Evolutionary conservation across 805 yeast species (phyloP), one percentile per base, ranked within the genome.

Genomic region (Ogataea angusta): DNA sequence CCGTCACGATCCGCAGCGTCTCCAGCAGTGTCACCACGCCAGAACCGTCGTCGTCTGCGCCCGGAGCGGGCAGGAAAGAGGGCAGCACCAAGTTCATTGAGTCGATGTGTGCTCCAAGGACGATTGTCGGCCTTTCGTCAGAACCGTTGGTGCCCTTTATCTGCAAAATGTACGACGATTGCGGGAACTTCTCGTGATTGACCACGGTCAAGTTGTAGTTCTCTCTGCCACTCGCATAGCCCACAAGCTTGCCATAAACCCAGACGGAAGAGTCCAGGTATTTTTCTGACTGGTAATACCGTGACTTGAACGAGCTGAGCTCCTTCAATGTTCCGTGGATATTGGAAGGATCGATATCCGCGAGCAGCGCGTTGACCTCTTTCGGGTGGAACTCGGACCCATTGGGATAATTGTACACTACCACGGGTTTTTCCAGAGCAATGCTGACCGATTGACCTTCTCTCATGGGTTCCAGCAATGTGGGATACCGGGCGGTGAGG

Each of bases 31-130:
- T 84, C 8, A 82, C 78, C 3, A 89, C 83, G 8, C 96, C 97
- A 3, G 88, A 77, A 1, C 95, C 97, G 60, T 89, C 86, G 58
- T 90, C 97, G 59, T 89, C 97, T 5, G 96, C 96, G 4, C 97
- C 97, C 5, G 96, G 96, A 0, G 96, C 89, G 18, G 79, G 70
- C 49, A 86, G 57, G n/a, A 80, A 42, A 31, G 70, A 70, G 8
- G 96, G 96, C 45, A 85, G 69, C 30, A 86, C 47, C 42, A 85
- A 66, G 58, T 88, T 87, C 49, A 80, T 74, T 2, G 95, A 83
- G 61, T 89, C 97, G 54, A 81, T 85, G 63, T 89, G 97, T 10
- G 90, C 82, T 2, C 96, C 95, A 24, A 89, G 73, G 13, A 90
- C 79, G 1, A 89, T 80, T 5, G 75, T 67, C 16, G 64, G 62